Base-by-base conservation (phyloP, 495 filamentous ascomycete species). In the Recurvomyces mirabilis region DNA sequence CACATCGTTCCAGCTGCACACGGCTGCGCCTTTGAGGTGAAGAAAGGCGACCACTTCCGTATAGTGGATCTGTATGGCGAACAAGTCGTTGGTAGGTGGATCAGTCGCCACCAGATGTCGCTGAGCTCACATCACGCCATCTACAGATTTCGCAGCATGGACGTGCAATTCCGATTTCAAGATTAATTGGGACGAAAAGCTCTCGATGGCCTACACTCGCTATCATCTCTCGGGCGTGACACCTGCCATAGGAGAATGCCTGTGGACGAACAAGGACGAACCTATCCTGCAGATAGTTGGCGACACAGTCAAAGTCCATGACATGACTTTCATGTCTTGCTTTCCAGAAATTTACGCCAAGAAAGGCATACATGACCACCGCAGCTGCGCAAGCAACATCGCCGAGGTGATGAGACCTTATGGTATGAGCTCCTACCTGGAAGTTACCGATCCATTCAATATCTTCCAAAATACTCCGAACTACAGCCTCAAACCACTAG, bases 311-410 rank as follows among this genome's bases (percentile, higher is more conserved):
- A 54, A 62, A 15, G 55, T 57, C 33, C 62, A 65, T 47, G 62
- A 65, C 29, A 64, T 65, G 62, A 42, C 45, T 26, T 66, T 63
- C 56, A 66, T 66, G 63, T 55, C 60, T 3, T 66, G 63, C 48
- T 58, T 53, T 45, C 63, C 63, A 22, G 52, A 53, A 28, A 51
- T 66, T n/a, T 66, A 66, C 41, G 36, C 20, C 15, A 52, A 61
- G 41, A 47, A 36, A 26, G 63, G 63, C 15, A 25, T 60, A 17
- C 12, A 38, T 15, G 51, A 54, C 24, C 63, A 66, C 52, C 37
- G 63, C 19, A 56, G 41, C 31, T 66, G 63, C 35, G 60, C 62
- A 30, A 33, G 46, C 38, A 66, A 66, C 47, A 59, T 65, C 21
- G 54, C 53, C 3, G 62, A 60, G 42, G 62, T 51, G 4, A 60